Base-by-base conservation (phyloP, 2,329 filamentous ascomycete species). In the Diaporthe batatas region DNA sequence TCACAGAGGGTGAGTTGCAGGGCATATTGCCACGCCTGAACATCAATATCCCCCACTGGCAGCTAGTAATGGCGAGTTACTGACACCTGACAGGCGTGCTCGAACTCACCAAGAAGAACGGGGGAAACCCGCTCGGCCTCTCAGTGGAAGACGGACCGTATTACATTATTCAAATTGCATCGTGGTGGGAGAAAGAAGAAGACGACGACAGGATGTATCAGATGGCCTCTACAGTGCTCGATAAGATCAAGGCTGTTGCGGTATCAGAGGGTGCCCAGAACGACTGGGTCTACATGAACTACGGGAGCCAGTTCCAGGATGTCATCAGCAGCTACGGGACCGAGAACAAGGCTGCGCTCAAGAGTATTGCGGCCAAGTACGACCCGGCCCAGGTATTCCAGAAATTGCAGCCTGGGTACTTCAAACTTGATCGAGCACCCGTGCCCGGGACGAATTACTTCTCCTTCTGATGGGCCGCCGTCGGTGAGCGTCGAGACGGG, bases 231-330 rank as follows among this genome's bases (percentile, higher is more conserved):
- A 59, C 69, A 8, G 59, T 78, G 2, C 51, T 79, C 16, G 53
- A 71, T 8, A 74, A 57, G 32, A 70, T 79, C 49, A 71, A 75
- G 23, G 75, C 75, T 4, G 67, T 75, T 47, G 70, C 68, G 1
- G 71, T 68, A 8, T 68, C 73, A 23, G 58, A 73, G 65, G 78
- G 75, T 6, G 21, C 62, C 2, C 39, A 73, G n/a, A 75, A 70
- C 34, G 76, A 76, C 18, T 80, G 76, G 44, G 42, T 77, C 23
- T 86, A 85, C 75, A 80, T 86, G 75, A 86, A 87, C 76, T 86
- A 87, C 73, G 84, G 83, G 2, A 79, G 79, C 34, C 71, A 75
- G 44, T 79, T 77, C 23, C 83, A 87, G 76, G 78, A 83, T 44
- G 81, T 83, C 1, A 77, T 85, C 62, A 72, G 73, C 29, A 76